phyloP scores from a whole-genome alignment of 352 stramenopile genomes.

The Aphanomyces euteiches region DNA sequence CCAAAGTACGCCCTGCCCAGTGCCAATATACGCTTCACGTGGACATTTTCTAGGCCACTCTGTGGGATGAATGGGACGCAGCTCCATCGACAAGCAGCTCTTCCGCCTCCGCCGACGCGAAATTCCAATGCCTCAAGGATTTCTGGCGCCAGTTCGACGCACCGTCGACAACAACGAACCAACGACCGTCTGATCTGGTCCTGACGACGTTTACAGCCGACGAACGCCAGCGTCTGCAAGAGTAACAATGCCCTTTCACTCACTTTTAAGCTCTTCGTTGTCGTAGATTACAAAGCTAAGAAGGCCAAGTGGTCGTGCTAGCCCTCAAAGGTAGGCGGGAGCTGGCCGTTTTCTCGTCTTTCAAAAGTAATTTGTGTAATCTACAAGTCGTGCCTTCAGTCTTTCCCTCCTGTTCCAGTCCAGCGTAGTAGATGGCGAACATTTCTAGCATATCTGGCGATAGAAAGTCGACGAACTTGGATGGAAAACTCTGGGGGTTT shows the following conservation, averaged over 20 bases:
- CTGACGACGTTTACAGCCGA: neutral
- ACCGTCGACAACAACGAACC: neutral
- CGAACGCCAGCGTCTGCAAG: slow-evolving; percentile 1
- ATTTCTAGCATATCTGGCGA: too few relatives aligned
- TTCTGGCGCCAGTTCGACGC: slow-evolving; percentile 1
- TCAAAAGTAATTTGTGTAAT: too few relatives aligned
- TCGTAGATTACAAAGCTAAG: too few relatives aligned
- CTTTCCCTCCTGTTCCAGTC: too few relatives aligned
- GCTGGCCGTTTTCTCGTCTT: too few relatives aligned
- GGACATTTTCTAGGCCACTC: neutral
- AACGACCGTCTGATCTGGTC: neutral
- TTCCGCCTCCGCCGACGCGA: neutral
- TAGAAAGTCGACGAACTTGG: too few relatives aligned
- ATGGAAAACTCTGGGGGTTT: too few relatives aligned
- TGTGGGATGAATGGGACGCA: slow-evolving; percentile 1
- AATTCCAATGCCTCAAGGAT: neutral
- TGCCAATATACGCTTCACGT: neutral
- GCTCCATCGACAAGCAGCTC: neutral
- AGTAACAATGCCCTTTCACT: neutral
- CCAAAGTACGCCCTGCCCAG: too few relatives aligned
- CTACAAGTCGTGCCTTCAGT: too few relatives aligned
- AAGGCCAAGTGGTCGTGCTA: too few relatives aligned
- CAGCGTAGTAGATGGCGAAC: too few relatives aligned
- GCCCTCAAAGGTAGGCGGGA: too few relatives aligned
- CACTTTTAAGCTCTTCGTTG: neutral